These are phyloP conservation scores for Neurospora sp. DNA, from an alignment of 2,329 filamentous ascomycete species.

Conservation along the genomic window DNA sequence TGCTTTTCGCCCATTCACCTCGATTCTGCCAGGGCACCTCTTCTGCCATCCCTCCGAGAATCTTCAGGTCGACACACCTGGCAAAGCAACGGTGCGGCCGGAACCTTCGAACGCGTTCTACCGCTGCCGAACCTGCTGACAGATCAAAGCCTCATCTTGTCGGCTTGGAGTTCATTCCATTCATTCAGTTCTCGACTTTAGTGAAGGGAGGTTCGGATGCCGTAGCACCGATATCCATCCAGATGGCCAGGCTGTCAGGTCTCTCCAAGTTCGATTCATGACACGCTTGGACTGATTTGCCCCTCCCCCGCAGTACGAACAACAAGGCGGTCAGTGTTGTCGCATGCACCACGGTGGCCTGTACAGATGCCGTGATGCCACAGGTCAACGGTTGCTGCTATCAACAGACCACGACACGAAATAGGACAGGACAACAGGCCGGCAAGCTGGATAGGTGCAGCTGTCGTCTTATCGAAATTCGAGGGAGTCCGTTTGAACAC, in stretches of 20 bases:
- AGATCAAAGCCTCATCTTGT: neutral
- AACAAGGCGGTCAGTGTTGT: neutral
- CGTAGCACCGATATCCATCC: neutral
- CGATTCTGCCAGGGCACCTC: slow-evolving; percentile 3
- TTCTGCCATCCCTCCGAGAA: neutral
- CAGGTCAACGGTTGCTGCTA: neutral
- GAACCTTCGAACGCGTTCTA: slow-evolving; percentile 17
- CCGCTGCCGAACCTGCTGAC: neutral
- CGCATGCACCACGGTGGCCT: neutral
- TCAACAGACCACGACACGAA: neutral
- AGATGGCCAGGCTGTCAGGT: neutral
- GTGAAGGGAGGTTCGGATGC: neutral
- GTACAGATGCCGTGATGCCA: neutral
- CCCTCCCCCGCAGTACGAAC: neutral
- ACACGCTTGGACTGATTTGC: neutral
- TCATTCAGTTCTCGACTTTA: neutral
- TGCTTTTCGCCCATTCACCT: slow-evolving; percentile 14
- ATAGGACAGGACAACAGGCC: neutral
- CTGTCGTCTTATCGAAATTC: neutral
- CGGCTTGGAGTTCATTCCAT: neutral
- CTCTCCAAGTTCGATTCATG: neutral
- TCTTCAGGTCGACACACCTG: neutral
- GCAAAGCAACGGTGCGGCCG: neutral
- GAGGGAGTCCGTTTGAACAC: neutral
- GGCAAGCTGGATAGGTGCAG: neutral